Base-by-base conservation (phyloP, 2,329 filamentous ascomycete genomes). In the Aschersonia sp. region DNA sequence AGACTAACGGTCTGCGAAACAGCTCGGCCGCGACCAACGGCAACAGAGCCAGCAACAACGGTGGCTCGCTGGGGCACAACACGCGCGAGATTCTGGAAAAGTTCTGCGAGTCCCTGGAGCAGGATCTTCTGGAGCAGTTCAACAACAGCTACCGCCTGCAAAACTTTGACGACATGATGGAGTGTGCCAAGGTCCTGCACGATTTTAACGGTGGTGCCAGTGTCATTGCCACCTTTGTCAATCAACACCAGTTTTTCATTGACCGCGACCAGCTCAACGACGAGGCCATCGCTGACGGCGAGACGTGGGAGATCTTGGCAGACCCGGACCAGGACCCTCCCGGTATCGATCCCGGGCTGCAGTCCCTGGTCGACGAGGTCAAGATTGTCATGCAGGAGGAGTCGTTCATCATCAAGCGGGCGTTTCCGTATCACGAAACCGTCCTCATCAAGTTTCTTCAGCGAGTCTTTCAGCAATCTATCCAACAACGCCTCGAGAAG, bases 201-300 rank as follows among this genome's bases (percentile, higher is more conserved):
- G 92, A 97, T 65, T 98, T 98, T 72, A 95, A 90, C 62, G 88
- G 92, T 46, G 92, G 92, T 46, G 81, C 87, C 49, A 97, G 89
- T 61, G 92, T 97, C 50, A 94, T 95, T 64, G 90, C 87, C 11
- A 74, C 90, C 9, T 98, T 97, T 63, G 90, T 98, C 59, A 98
- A 98, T 61, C 92, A 98, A 63, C 94, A 98, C 66, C 88, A 95
- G 59, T 98, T 98, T 73, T 98, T 98, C 67, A 95, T 98, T 59
- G 92, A 97, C 61, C 77, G 89, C 30, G 92, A 88, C 55, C 90
- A 97, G 62, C 72, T 98, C 49, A 84, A 83, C 0, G 89, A 95
- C 57, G 89, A 95, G 61, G 79, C 94, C 12, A 76, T 75, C 3
- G 76, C 78, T 10, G 86, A 92, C 56, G 76, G 74, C 49, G 78